These are phyloP conservation scores for Plenodomus lindquistii DNA, from an alignment of 2,329 filamentous ascomycete genomes.

Conservation along the genomic window DNA sequence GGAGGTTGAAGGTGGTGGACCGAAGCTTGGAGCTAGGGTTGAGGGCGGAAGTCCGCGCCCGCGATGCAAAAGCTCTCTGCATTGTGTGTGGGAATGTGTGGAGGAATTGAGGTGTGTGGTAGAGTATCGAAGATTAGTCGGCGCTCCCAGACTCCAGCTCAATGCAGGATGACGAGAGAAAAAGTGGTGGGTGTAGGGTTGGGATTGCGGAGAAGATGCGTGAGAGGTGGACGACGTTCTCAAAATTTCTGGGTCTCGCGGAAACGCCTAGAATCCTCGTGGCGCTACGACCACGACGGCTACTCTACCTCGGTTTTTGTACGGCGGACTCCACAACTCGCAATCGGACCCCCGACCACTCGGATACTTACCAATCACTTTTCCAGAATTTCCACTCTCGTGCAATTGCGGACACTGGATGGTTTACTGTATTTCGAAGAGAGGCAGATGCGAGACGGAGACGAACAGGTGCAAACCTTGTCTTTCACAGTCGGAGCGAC, in stretches of 20 bases:
- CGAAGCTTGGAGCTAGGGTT: conserved; percentile 60
- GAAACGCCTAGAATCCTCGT: conserved; percentile 13
- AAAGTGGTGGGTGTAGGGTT: conserved; percentile 26
- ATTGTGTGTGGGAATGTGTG: conserved; percentile 61
- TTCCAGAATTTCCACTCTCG: background rate
- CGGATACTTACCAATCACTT: background rate
- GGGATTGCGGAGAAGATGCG: conserved; percentile 24
- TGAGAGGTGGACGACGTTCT: conserved; percentile 5
- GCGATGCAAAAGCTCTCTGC: conserved; percentile 91
- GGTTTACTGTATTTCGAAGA: background rate
- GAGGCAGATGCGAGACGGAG: no score
- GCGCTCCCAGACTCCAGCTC: conserved; percentile 43
- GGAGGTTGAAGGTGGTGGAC: conserved; percentile 66
- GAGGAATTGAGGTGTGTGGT: conserved; percentile 22
- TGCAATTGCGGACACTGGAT: background rate
- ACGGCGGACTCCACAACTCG: background rate
- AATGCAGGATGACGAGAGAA: conserved; percentile 40
- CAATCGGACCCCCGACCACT: background rate
- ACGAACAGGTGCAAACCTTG: no score
- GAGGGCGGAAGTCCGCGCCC: conserved; percentile 78
- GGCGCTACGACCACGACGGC: conserved; percentile 9
- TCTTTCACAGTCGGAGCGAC: no score
- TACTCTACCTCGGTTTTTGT: conserved; percentile 13
- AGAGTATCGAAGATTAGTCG: conserved; percentile 27
- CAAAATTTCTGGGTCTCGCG: conserved; percentile 13